Evolutionary conservation across 352 stramenopile species (phyloP).

Genomic region (Phytophthora ohioensis): DNA sequence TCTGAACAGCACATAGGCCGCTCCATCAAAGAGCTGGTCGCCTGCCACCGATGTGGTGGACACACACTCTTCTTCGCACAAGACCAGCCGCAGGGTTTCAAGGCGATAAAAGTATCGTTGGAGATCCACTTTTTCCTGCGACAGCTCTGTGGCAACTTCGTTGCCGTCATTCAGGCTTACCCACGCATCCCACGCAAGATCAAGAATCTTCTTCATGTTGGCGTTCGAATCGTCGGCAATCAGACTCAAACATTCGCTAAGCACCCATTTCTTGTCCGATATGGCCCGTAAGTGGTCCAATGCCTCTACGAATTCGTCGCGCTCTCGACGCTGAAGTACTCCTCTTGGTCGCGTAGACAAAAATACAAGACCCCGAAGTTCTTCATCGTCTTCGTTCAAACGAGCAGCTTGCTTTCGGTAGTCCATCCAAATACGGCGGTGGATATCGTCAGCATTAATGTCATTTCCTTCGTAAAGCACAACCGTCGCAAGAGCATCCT

Average conservation of each 20-base stretch:
- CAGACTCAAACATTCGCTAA: conserved; percentile 51
- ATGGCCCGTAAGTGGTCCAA: conserved; percentile 56
- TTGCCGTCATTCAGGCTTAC: conserved; percentile 15
- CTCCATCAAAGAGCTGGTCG: conserved; percentile 58
- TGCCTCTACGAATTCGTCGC: conserved; percentile 43
- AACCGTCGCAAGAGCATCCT: conserved; percentile 48
- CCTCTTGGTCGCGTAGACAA: conserved; percentile 24
- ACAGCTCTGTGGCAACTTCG: conserved; percentile 16
- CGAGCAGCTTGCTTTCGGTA: conserved; percentile 40
- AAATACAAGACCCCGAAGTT: conserved; percentile 22
- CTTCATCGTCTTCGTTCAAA: conserved; percentile 5
- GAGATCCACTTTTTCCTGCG: conserved; percentile 34
- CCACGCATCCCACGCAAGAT: conserved; percentile 48
- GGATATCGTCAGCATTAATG: conserved; percentile 54
- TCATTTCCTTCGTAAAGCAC: conserved; percentile 22
- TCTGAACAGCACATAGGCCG: conserved; percentile 40
- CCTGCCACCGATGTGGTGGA: conserved; percentile 21
- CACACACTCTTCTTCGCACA: conserved; percentile 41
- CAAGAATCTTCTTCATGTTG: conserved; percentile 74
- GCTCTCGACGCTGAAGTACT: conserved; percentile 23
- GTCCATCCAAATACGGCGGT: conserved; percentile 58
- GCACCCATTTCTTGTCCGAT: conserved; percentile 58
- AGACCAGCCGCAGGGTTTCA: conserved; percentile 52
- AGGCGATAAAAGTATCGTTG: conserved; percentile 55
- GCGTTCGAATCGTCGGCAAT: conserved; percentile 49